These are phyloP conservation scores for Ramaria sp. DNA, from an alignment of 768 basidiomycete species.

Conservation along the genomic window DNA sequence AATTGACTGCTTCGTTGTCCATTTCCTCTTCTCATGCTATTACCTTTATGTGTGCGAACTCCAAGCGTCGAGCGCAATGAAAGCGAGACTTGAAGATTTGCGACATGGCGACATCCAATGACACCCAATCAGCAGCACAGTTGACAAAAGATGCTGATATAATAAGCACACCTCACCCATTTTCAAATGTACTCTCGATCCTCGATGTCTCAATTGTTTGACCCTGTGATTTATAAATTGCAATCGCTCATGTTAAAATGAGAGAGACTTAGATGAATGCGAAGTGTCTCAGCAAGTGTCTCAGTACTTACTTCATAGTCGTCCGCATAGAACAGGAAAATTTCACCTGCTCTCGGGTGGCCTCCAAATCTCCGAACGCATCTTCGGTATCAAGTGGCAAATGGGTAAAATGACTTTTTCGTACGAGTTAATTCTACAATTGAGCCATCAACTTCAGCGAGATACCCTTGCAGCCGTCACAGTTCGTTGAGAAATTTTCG, in stretches of 20 bases:
- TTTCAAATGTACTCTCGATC: constrained; percentile 70
- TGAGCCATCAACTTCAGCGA: not conserved
- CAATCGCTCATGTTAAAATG: constrained; percentile 82
- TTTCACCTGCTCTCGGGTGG: constrained; percentile 46
- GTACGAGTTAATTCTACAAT: not conserved
- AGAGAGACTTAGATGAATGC: constrained; percentile 43
- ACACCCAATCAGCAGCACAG: not conserved
- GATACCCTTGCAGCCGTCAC: not conserved
- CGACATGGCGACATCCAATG: constrained; percentile 76
- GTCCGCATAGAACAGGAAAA: not conserved
- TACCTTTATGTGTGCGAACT: constrained; percentile 46
- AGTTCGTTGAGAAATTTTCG: constrained; percentile 29
- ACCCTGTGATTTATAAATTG: constrained; percentile 85
- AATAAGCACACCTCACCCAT: constrained; percentile 24
- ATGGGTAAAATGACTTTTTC: not conserved
- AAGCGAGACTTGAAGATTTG: constrained; percentile 54
- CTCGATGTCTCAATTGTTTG: constrained; percentile 80
- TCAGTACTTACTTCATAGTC: no score
- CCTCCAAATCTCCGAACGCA: constrained; percentile 46
- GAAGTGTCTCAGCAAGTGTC: not conserved
- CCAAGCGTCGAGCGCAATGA: constrained; percentile 33
- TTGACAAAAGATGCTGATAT: not conserved
- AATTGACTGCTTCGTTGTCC: not conserved
- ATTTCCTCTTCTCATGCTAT: constrained; percentile 28
- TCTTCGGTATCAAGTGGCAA: constrained; percentile 54